Evolutionary conservation across 768 basidiomycete species (phyloP), one percentile per base, ranked within the genome.

Genomic region (Chalciporus chontae): DNA sequence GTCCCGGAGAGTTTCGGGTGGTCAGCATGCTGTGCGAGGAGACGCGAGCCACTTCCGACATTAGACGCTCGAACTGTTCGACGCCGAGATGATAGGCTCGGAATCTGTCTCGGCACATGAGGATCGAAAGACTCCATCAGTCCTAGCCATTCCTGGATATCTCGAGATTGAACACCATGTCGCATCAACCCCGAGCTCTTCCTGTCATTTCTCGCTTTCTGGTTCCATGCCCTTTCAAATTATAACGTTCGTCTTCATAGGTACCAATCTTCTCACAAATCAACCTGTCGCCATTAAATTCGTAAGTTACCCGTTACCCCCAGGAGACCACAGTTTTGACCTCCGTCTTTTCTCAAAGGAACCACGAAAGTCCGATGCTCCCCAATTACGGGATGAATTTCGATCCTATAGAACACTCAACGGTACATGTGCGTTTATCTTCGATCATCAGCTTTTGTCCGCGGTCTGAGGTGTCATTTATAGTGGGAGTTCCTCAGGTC

Each of bases 201-300:
- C 24, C 43, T 49, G 7, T 40, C 32, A 36, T 21, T 47, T 45
- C 27, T 38, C 32, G 21, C 27, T 43, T 31, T 40, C 21, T 36
- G 10, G 39, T 44, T 38, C 46, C 43, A 13, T 48, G 8, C 40
- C 46, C 19, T 31, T 40, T 27, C 43, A 21, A 41, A 52, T 50
- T 66, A 4, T 44, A 63, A 44, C 37, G 18, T 49, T 41, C 52
- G 26, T 45, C 41, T 61, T 48, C 45, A 37, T 60, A 95, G 94
- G 94, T 47, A 81, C 82, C 34, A 96, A 95, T 68, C 77, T 94
- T 59, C 76, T 90, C 51, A 84, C 90, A 61, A 88, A 77, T 58
- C 83, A 81, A 54, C 93, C 93, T 1, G 92, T 97, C 49, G 95
- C 95, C 54, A 93, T 97, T 73, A 97, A 97, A 83, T 97, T 95